Base-by-base conservation (phyloP, 2,329 filamentous ascomycete genomes). In the Exophiala calicioides region DNA sequence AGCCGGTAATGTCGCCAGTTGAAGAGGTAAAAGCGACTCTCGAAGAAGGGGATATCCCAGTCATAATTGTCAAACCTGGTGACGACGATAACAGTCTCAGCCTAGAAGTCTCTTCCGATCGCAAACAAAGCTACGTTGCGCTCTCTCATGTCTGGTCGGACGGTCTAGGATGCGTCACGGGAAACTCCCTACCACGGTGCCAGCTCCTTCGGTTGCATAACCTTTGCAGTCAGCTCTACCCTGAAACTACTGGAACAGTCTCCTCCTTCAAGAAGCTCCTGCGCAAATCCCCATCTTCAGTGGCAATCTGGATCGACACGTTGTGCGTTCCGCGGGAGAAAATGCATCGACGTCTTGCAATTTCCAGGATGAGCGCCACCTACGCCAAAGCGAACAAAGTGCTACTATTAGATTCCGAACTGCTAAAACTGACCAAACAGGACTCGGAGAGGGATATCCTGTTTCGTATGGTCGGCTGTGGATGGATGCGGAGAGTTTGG, bases 401-500 rank as follows among this genome's bases (percentile, higher is more conserved):
- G 3, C 56, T 66, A 6, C 62, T 69, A 5, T 53, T 70, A 1
- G 68, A 70, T 37, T 55, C 60, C 3, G 58, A 62, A 0, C 50
- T 70, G 1, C 56, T 58, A n/a, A 26, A 47, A 5, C 58, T 59
- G 29, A 34, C 44, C 39, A 31, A 30, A 24, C 19, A 5, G 53
- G 56, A 19, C 12, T 23, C 36, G n/a, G 38, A 41, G 27, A 27
- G 15, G 3, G 65, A 69, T 33, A 44, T 64, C 10, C 37, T 68
- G 0, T 40, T 64, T 4, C 55, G 64, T 12, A 57, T 67, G 3
- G 59, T 68, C 23, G 62, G 57, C 9, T 68, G 66, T 3, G 56
- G 61, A 15, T 72, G 69, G 68, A 67, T 69, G 56, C 59, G 66
- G 33, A 56, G 68, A 4, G 56, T 70, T 1, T 72, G 68, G 69